Evolutionary conservation across 306 rosid species (phyloP), one percentile per base, ranked within the genome.

Genomic region (Quercus variabilis): DNA sequence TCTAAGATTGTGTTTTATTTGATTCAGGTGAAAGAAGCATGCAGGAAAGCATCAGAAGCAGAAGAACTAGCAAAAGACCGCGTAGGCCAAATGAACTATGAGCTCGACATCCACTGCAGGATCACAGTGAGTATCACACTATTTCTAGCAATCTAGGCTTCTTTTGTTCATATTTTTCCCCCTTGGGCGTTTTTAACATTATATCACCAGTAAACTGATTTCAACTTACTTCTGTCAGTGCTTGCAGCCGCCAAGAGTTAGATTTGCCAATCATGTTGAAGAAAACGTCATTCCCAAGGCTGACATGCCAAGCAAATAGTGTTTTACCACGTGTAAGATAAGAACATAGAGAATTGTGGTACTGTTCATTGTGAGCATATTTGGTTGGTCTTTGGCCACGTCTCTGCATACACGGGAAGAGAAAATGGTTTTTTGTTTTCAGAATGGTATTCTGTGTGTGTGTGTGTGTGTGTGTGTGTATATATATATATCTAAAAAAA

Each of bases 31-130:
- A 81, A 85, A 81, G 91, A 92, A 77, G 93, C 97, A 63, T 90
- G 95, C 88, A 86, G 74, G 76, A 87, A 87, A 84, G 91, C 97
- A 41, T 85, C 74, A 73, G 95, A 82, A 73, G 81, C 91, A 54
- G 97, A 91, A 85, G 81, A 85, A 71, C 26, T 65, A 59, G 93
- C 97, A 11, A 84, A 81, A 74, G 78, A 78, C 59, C 93, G 97
- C 26, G 84, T 94, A 26, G 69, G 35, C 74, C 81, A 83, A 80
- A 87, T 92, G 95, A 89, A 90, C 26, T 82, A 87, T 23, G 97
- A 94, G 69, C 97, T 94, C 78, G 85, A 77, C 81, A 82, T 85
- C 62, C 99, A 91, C 60, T 81, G 91, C 84, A 87, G 97, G 86
- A 85, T 78, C 82, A 43, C 80, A 73, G 99, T 94, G 85, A 62